phyloP scores from a whole-genome alignment of 371 early-diverging fungal species.

The Syncephalastrum contaminatum region DNA sequence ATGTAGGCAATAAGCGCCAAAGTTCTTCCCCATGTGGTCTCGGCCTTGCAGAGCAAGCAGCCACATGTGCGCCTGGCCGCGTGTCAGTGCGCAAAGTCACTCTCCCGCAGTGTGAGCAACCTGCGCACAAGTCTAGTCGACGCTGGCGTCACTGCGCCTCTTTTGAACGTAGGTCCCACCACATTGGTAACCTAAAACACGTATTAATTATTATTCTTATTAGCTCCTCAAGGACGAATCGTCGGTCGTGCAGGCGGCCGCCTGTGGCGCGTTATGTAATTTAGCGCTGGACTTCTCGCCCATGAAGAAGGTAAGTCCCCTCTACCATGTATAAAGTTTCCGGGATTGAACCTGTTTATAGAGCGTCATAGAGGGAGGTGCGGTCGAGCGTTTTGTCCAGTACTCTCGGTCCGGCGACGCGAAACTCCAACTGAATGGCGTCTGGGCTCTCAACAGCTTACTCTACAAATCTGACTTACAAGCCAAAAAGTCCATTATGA shows the following conservation, averaged over 20 bases:
- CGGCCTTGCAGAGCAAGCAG: slow-evolving; percentile 61
- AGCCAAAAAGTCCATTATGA: slow-evolving; percentile 72
- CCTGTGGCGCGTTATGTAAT: slow-evolving; percentile 84
- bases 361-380: slow-evolving; percentile 76
- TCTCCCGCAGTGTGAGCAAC: slow-evolving; percentile 80
- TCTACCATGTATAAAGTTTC: neutral
- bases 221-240: slow-evolving; percentile 69
- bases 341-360: slow-evolving; percentile 8
- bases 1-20: slow-evolving; percentile 72
- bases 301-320: slow-evolving; percentile 65
- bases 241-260: slow-evolving; percentile 67
- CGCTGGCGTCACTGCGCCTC: slow-evolving; percentile 71
- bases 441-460: slow-evolving; percentile 87
- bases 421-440: slow-evolving; percentile 68
- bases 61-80: slow-evolving; percentile 73
- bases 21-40: slow-evolving; percentile 73
- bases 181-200: neutral
- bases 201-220: neutral
- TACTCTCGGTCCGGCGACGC: slow-evolving; percentile 54
- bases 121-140: slow-evolving; percentile 83
- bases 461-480: slow-evolving; percentile 70
- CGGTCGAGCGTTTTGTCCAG: slow-evolving; percentile 69
- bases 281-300: slow-evolving; percentile 87
- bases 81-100: slow-evolving; percentile 75
- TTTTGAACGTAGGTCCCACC: slow-evolving; percentile 57